Conservation (phyloP, 352 stramenopile genomes). For the Peronospora farinosa region DNA sequence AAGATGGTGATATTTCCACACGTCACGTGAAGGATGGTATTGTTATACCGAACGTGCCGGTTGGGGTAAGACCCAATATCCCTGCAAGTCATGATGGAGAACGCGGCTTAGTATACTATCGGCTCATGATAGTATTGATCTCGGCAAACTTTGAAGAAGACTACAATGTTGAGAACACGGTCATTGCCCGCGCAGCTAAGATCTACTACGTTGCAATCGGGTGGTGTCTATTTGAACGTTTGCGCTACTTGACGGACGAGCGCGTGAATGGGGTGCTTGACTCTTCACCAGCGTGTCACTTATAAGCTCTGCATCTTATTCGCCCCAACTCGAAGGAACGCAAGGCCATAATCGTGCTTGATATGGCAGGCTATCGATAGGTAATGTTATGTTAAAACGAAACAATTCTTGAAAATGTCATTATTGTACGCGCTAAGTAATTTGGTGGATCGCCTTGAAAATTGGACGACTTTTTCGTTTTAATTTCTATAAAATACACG, state of each 20-base stretch:
- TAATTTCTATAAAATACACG: too few species aligned
- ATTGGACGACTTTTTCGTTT: too few species aligned
- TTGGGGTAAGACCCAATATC: slow-evolving; percentile 72
- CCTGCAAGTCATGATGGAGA: slow-evolving; percentile 58
- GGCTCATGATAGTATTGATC: slow-evolving; percentile 36
- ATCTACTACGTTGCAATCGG: slow-evolving; percentile 38
- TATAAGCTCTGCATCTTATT: slow-evolving; percentile 85
- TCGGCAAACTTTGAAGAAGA: slow-evolving; percentile 52
- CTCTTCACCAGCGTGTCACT: slow-evolving; percentile 90
- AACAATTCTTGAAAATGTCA: too few species aligned
- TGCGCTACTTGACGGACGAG: slow-evolving; percentile 42
- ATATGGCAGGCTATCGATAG: slow-evolving; percentile 93
- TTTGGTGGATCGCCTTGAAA: too few species aligned
- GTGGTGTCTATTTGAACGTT: too few species aligned
- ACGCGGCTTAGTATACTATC: slow-evolving; percentile 42
- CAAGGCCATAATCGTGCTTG: slow-evolving; percentile 88
- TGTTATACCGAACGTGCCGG: slow-evolving; percentile 75
- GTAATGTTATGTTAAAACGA: too few species aligned
- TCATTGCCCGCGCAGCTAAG: slow-evolving; percentile 65
- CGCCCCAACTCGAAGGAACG: slow-evolving; percentile 59
- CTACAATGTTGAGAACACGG: slow-evolving; percentile 83
- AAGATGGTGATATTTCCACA: too few species aligned
- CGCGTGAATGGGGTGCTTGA: slow-evolving; percentile 56
- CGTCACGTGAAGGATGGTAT: slow-evolving; percentile 88
- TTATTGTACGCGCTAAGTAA: too few species aligned